Conservation (phyloP, 148 eudicot species). For the Spergularia bocconei region DNA sequence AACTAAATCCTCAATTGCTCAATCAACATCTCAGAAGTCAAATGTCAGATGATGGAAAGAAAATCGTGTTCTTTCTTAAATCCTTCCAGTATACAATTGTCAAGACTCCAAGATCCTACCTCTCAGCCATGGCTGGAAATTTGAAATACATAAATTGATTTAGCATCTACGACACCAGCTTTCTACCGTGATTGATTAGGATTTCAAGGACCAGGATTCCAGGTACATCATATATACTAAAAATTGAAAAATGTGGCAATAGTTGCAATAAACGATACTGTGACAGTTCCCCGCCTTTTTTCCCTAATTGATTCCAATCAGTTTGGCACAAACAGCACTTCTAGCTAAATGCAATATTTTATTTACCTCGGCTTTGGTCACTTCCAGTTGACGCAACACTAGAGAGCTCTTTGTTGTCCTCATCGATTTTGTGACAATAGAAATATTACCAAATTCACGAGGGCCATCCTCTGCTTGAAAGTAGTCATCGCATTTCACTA, state of each 20-base stretch:
- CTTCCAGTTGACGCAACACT: slow-evolving; percentile 72
- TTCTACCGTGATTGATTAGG: too few relatives aligned
- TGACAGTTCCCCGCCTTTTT: background rate
- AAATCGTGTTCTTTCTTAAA: too few relatives aligned
- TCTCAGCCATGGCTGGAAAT: too few relatives aligned
- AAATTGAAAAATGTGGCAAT: background rate
- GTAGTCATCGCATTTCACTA: slow-evolving; percentile 85
- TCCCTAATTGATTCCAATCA: background rate
- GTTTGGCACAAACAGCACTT: background rate
- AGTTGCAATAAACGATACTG: background rate
- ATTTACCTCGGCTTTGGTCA: slow-evolving; percentile 68
- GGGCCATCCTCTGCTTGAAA: slow-evolving; percentile 91
- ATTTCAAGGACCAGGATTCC: too few relatives aligned
- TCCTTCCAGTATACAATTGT: too few relatives aligned
- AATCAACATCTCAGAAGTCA: too few relatives aligned
- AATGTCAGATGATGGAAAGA: too few relatives aligned
- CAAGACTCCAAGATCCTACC: too few relatives aligned
- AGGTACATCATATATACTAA: too few relatives aligned
- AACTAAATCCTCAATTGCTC: too few relatives aligned
- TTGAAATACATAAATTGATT: too few relatives aligned
- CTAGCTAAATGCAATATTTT: background rate
- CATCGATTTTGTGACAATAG: slow-evolving; percentile 56
- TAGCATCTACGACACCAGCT: too few relatives aligned
- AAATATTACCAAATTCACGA: slow-evolving; percentile 78
- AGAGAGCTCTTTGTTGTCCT: slow-evolving; percentile 57